Percentiles rank a stretch among this genome's conserved stretches.
phyloP scores from a whole-genome alignment of 129 eudicot genomes.

The Oenanthe sinensis region DNA sequence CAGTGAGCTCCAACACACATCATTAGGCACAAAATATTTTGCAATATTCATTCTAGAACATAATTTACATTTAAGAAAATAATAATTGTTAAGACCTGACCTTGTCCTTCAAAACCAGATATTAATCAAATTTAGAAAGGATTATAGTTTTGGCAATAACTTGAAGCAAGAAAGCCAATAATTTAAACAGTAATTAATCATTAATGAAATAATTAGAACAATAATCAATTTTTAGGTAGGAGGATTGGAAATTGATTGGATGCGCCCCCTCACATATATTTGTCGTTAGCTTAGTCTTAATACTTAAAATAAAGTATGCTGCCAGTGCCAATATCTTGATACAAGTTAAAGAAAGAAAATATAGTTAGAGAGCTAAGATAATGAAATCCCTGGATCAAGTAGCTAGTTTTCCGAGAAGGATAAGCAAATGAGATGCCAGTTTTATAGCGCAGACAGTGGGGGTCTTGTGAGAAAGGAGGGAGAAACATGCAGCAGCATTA shows the following conservation, averaged over 20 bases:
- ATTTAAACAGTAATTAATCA: neutral
- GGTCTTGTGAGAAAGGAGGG: constrained; percentile 18
- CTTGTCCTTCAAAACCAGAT: neutral
- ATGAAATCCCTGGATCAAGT: constrained; percentile 1
- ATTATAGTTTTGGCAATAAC: neutral
- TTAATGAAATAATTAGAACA: neutral
- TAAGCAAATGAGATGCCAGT: constrained; percentile 11
- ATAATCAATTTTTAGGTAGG: neutral
- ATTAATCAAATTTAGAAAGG: neutral
- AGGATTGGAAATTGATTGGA: neutral
- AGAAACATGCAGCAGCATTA: constrained; percentile 10
- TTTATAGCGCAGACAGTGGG: constrained; percentile 11
- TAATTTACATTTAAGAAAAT: too few relatives aligned
- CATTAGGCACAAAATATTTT: too few relatives aligned
- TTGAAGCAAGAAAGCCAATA: too few relatives aligned
- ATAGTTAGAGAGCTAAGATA: neutral
- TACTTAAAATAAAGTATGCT: neutral
- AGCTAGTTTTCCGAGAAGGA: constrained; percentile 13
- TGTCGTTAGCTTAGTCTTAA: constrained; percentile 18
- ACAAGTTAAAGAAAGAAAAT: neutral
- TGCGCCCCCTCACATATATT: neutral
- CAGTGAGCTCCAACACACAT: too few relatives aligned
- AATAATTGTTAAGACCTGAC: too few relatives aligned
- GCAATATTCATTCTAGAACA: too few relatives aligned
- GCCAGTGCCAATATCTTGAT: neutral